Evolutionary conservation across 306 rosid genomes (phyloP).

Genomic region (Quercus cerris): DNA sequence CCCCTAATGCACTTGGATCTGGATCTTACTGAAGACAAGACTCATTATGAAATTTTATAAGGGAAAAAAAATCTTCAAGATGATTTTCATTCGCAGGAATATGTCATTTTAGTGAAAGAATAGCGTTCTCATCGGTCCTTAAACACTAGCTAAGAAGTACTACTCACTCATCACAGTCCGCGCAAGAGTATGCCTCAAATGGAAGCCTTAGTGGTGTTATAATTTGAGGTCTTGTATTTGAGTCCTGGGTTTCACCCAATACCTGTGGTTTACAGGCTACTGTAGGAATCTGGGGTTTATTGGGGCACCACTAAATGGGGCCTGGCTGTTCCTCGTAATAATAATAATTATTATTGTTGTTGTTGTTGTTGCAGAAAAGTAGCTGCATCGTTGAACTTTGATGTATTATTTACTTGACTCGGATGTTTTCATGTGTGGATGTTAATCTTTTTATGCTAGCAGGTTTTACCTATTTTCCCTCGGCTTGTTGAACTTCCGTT

Average conservation of each 20-base stretch:
- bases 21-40: neutral
- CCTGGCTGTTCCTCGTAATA: too few relatives aligned
- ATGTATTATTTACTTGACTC: neutral
- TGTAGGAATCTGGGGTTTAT: too few relatives aligned
- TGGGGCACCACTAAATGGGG: too few relatives aligned
- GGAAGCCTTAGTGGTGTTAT: too few relatives aligned
- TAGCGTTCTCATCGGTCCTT: neutral
- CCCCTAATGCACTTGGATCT: neutral
- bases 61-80: neutral
- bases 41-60: neutral
- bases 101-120: constrained; percentile 11
- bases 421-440: constrained; percentile 1
- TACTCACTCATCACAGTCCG: neutral
- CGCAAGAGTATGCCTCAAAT: too few relatives aligned
- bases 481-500: constrained; percentile 85
- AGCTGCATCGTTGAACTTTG: neutral
- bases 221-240: too few relatives aligned
- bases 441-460: constrained; percentile 35
- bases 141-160: neutral
- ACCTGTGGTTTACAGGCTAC: too few relatives aligned
- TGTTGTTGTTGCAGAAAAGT: neutral
- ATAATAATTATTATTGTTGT: neutral
- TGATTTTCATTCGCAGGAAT: neutral
- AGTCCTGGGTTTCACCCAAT: too few relatives aligned
- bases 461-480: constrained; percentile 96